Evolutionary conservation across 495 filamentous ascomycete genomes (phyloP), one percentile per base, ranked within the genome.

Genomic region (Cetradonia linearis): DNA sequence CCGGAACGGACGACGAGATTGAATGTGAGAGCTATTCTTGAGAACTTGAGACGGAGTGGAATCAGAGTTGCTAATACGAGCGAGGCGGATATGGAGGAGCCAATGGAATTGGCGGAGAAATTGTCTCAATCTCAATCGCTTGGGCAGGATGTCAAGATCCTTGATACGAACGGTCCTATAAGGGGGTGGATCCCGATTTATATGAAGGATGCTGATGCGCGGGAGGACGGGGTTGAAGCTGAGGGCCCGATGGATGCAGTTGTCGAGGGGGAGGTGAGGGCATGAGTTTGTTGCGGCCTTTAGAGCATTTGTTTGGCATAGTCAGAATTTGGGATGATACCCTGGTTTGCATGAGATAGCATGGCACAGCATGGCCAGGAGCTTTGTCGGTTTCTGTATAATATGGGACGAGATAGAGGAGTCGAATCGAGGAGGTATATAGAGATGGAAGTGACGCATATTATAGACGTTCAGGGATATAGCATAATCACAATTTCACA

Each of bases 1-100:
- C 86, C 86, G 0, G 82, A 83, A 63, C 70, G 81, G 2, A 77
- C 80, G 1, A 66, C 91, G 42, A 71, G 78, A 49, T 69, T 90
- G 25, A 90, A 91, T 59, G 69, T 76, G 5, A 68, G 86, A 3
- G 86, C 86, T 5, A 73, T 80, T 25, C 65, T 86, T 59, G 82
- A 89, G 72, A 69, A 83, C 0, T 55, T 89, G 13, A 70, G 86
- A 18, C 71, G 69, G 8, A 74, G 73, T 11, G 75, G 73, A 6
- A 66, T 82, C 3, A 69, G 72, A 23, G 77, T 88, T 28, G 76
- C 76, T 3, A 70, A 73, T 8, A 85, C 81, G 7, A 75, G 69
- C 63, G 58, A 50, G 1, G 65, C 63, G 14, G 83, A 86, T 61
- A 69, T 82, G 56, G 75, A 78, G 38, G 48, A 13, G 27, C 16